These are phyloP conservation scores for Ophiostoma fasciatum DNA, from an alignment of 2,329 filamentous ascomycete genomes.

Conservation along the genomic window DNA sequence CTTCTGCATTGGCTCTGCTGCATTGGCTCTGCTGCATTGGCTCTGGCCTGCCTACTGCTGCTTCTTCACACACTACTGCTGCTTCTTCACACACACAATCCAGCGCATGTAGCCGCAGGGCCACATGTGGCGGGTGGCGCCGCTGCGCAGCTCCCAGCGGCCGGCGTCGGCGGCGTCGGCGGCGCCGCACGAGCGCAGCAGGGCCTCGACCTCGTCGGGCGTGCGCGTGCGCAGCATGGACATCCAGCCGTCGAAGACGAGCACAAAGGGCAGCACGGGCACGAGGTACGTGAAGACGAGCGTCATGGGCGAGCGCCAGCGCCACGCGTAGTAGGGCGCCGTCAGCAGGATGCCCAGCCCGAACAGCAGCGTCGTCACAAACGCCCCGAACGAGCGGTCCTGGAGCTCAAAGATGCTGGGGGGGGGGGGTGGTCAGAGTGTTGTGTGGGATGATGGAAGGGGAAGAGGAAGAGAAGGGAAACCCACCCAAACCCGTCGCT, in stretches of 20 bases:
- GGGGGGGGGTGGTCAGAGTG: too few relatives aligned
- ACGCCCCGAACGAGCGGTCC: constrained; percentile 40
- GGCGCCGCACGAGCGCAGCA: constrained; percentile 40
- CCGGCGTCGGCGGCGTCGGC: constrained; percentile 16
- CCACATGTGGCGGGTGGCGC: constrained; percentile 32
- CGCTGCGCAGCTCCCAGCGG: constrained; percentile 35
- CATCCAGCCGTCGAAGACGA: constrained; percentile 55
- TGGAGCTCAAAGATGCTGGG: constrained; percentile 64
- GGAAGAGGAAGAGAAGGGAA: not conserved
- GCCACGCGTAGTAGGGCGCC: constrained; percentile 38
- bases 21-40: too few relatives aligned
- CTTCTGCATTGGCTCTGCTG: not conserved
- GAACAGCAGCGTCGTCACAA: constrained; percentile 37
- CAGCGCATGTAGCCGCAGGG: constrained; percentile 36
- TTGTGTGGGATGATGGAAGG: not conserved
- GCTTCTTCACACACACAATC: constrained; percentile 33
- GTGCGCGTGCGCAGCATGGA: constrained; percentile 54
- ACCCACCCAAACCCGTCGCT: constrained; percentile 47
- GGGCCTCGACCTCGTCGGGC: constrained; percentile 44
- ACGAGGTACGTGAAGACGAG: constrained; percentile 52
- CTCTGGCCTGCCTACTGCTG: too few relatives aligned
- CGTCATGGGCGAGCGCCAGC: constrained; percentile 35
- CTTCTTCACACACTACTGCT: too few relatives aligned
- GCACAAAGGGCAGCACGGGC: constrained; percentile 51
- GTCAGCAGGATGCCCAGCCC: constrained; percentile 35